Evolutionary conservation across 306 rosid species (phyloP).

Genomic region (Rosa chinensis): DNA sequence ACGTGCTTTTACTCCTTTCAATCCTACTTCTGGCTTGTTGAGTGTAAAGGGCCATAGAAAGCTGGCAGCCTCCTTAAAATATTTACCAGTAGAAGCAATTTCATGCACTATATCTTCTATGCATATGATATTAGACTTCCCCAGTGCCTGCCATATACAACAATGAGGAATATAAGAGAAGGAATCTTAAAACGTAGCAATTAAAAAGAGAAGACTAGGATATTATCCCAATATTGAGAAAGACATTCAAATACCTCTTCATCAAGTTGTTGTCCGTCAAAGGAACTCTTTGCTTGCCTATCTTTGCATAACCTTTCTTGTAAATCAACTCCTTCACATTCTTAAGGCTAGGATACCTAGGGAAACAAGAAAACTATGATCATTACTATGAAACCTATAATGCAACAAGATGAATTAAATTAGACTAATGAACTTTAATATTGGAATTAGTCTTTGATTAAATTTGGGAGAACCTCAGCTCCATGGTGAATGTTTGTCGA

Average conservation of each 20-base stretch:
- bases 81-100: slow-evolving; percentile 67
- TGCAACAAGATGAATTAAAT: background rate
- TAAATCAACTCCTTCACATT: slow-evolving; percentile 67
- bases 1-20: slow-evolving; percentile 55
- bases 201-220: background rate
- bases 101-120: slow-evolving; percentile 87
- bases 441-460: too few species aligned
- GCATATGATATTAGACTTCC: slow-evolving; percentile 64
- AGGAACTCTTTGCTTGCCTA: slow-evolving; percentile 71
- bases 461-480: background rate
- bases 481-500: background rate
- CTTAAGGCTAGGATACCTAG: slow-evolving; percentile 79
- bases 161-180: slow-evolving; percentile 1
- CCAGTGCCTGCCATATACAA: slow-evolving; percentile 56
- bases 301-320: slow-evolving; percentile 68
- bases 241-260: slow-evolving; percentile 58
- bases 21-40: slow-evolving; percentile 60
- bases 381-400: background rate
- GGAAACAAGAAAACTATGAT: slow-evolving; percentile 21
- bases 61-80: slow-evolving; percentile 66
- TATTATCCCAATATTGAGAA: background rate
- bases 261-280: slow-evolving; percentile 75
- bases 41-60: slow-evolving; percentile 81
- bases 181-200: background rate
- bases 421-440: background rate